Conservation (phyloP, 1,284 basidiomycete species). For the Psilocybe mexicana region DNA sequence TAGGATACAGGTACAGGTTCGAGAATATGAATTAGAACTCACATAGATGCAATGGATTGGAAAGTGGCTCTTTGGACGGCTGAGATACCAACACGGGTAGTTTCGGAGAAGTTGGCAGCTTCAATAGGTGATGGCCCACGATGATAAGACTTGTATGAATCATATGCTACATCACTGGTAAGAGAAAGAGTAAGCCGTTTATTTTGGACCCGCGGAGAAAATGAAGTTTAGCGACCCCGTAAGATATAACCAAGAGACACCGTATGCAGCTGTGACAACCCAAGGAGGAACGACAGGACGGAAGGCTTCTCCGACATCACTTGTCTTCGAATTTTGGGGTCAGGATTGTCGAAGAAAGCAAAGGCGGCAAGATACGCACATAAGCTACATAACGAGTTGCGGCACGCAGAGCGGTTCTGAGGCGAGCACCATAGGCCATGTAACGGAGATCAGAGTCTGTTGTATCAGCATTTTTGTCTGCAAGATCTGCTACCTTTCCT, state of each 20-base stretch:
- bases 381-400: conserved; percentile 81
- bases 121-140: conserved; percentile 74
- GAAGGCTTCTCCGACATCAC: conserved; percentile 92
- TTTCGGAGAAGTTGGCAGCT: conserved; percentile 77
- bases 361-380: conserved; percentile 45
- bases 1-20: background rate
- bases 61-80: conserved; percentile 82
- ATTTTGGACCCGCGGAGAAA: conserved; percentile 2
- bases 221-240: conserved; percentile 43
- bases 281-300: conserved; percentile 82
- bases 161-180: conserved; percentile 84
- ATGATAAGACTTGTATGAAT: conserved; percentile 83
- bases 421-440: conserved; percentile 78
- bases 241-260: conserved; percentile 83
- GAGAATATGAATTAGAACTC: conserved; percentile 26
- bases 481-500: conserved; percentile 54
- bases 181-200: background rate
- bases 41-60: conserved; percentile 91
- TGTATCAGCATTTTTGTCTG: conserved; percentile 61
- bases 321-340: conserved; percentile 52
- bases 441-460: conserved; percentile 66
- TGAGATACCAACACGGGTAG: conserved; percentile 68
- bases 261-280: conserved; percentile 83
- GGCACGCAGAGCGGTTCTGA: conserved; percentile 76
- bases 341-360: conserved; percentile 23